Evolutionary conservation across 306 rosid species (phyloP), one percentile per base, ranked within the genome.

Genomic region (Cajanus cajan): DNA sequence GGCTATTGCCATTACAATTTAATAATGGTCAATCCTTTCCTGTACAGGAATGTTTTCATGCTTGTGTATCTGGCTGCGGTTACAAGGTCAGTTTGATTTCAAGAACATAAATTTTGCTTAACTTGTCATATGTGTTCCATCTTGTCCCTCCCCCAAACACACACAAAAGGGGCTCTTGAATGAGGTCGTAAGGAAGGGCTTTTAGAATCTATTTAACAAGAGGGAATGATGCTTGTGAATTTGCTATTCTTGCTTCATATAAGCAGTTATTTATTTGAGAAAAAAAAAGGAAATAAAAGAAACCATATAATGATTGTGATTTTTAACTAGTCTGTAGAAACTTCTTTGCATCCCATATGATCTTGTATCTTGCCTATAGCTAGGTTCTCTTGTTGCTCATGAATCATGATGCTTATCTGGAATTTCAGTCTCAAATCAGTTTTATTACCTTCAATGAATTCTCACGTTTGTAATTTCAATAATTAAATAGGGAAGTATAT

Each of bases 21-120:
- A 62, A 57, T 78, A 50, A 76, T 75, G 50, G 36, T 71, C 83
- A 68, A 68, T 79, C n/a, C 79, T 78, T 80, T 66, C 71, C 8
- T 75, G 67, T 73, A 21, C 93, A 94, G 98, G 88, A 88, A 75
- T 94, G 98, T 62, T 94, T 94, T 78, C 93, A 75, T 68, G 97
- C 98, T 68, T 92, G 98, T 72, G 91, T 87, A 59, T 94, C 98
- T 57, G 98, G 98, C 76, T 92, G 98, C 44, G 92, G 91, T 44
- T 93, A 71, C 87, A 93, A 82, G 96, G 97, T 90, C 25, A 79
- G 96, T 79, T 54, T 67, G 76, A 51, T 51, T 71, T 67, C 48
- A 55, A 73, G 22, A 18, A 54, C 40, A 18, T 64, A 8, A 63
- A 15, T 51, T 66, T 51, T 54, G 16, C 45, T 33, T 64, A 52